These are phyloP conservation scores for Leccinellum rugosiceps DNA, from an alignment of 768 basidiomycete species.

Conservation along the genomic window DNA sequence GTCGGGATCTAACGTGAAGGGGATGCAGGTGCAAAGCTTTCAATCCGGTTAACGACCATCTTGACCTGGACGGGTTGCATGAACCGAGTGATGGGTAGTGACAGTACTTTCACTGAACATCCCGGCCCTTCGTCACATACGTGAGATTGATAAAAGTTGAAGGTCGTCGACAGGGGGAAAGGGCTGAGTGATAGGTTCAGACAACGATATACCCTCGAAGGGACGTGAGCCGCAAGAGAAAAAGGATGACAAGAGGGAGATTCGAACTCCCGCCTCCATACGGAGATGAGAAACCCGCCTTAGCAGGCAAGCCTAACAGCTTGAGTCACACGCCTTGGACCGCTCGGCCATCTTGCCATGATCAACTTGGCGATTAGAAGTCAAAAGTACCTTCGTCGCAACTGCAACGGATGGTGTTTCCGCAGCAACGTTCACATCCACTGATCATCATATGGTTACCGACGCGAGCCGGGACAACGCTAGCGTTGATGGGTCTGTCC, in stretches of 20 bases:
- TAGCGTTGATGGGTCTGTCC: background rate
- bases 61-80: background rate
- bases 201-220: background rate
- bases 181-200: background rate
- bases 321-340: slow-evolving; percentile 65
- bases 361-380: background rate
- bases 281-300: slow-evolving; percentile 31
- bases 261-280: slow-evolving; percentile 34
- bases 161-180: background rate
- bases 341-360: slow-evolving; percentile 57
- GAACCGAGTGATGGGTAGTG: background rate
- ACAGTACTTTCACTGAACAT: too few relatives aligned
- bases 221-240: too few relatives aligned
- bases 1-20: slow-evolving; percentile 28
- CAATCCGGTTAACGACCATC: background rate
- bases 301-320: slow-evolving; percentile 32
- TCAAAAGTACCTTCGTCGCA: background rate
- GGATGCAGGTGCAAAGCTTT: slow-evolving; percentile 1
- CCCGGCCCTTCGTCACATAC: too few relatives aligned
- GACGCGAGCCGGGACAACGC: background rate
- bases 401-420: too few relatives aligned
- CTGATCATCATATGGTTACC: too few relatives aligned
- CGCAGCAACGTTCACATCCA: too few relatives aligned
- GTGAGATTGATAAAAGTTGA: background rate
- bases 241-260: slow-evolving; percentile 33